These are phyloP conservation scores for Schizochytrium sp. DNA, from an alignment of 108 stramenopile species.

Conservation along the genomic window DNA sequence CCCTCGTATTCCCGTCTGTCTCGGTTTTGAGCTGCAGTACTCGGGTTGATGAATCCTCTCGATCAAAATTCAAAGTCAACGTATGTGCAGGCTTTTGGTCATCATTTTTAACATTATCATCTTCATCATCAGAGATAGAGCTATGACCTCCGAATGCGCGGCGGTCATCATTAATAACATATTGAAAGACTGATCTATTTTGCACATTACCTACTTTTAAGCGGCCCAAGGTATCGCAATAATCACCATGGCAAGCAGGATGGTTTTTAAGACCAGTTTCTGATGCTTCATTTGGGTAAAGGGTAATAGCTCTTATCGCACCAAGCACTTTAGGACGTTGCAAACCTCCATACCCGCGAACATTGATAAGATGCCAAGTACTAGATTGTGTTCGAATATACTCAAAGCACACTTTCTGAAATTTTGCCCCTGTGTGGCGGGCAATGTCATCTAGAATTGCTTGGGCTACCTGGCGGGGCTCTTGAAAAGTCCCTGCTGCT, in stretches of 20 bases:
- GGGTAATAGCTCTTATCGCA: neutral
- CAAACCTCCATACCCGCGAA: slow-evolving; percentile 1
- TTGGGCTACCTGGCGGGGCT: neutral
- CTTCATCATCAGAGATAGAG: no score
- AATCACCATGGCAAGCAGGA: neutral
- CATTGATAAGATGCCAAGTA: neutral
- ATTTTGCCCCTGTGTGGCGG: slow-evolving; percentile 1
- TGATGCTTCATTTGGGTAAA: neutral
- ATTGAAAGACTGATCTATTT: neutral
- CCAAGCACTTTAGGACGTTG: neutral
- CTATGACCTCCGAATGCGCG: neutral
- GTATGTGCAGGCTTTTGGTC: no score
- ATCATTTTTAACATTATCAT: no score
- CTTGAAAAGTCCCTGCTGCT: neutral
- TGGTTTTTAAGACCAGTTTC: neutral
- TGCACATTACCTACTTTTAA: neutral
- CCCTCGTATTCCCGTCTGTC: neutral
- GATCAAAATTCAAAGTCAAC: no score
- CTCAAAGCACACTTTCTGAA: neutral
- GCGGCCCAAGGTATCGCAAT: slow-evolving; percentile 4
- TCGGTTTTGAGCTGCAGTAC: no score
- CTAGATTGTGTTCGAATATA: slow-evolving; percentile 5
- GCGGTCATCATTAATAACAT: neutral
- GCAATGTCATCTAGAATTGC: neutral
- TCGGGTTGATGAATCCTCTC: no score